Conservation (phyloP, 176 grass and related monocot species). For the Lolium perenne region DNA sequence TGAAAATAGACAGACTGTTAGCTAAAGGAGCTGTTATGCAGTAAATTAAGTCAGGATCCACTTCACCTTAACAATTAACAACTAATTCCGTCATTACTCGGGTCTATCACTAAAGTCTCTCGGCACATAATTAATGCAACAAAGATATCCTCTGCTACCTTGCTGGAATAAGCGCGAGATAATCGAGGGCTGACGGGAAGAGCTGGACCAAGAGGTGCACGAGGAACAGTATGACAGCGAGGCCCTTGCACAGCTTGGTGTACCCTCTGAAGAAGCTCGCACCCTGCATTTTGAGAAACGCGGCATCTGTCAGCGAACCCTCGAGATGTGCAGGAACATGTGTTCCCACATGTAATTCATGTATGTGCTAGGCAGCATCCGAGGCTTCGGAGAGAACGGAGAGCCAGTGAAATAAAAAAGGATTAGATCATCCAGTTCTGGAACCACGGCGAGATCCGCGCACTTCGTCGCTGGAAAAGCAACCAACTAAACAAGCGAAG, state of each 20-base stretch:
- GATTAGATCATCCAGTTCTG: no score
- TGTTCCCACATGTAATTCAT: neutral
- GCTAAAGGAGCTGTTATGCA: neutral
- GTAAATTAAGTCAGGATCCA: neutral
- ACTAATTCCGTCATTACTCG: neutral
- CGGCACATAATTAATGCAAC: neutral
- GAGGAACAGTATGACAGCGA: constrained; percentile 70
- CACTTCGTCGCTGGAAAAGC: neutral
- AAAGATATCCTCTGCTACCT: constrained; percentile 57
- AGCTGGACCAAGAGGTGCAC: constrained; percentile 77
- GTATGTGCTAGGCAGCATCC: neutral
- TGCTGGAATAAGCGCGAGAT: constrained; percentile 87
- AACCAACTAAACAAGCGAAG: neutral
- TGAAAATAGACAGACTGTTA: neutral
- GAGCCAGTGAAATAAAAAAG: neutral
- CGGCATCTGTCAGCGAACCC: neutral
- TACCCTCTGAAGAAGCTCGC: constrained; percentile 84
- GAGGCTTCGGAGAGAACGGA: neutral
- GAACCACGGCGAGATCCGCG: neutral
- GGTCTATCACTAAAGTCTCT: neutral
- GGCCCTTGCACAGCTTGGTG: constrained; percentile 92
- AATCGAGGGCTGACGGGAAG: constrained; percentile 69
- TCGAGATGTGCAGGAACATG: neutral
- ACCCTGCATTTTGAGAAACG: constrained; percentile 53
- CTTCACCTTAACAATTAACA: neutral